These are phyloP conservation scores for Epichloe aotearoae DNA, from an alignment of 2,329 filamentous ascomycete genomes.

Conservation along the genomic window DNA sequence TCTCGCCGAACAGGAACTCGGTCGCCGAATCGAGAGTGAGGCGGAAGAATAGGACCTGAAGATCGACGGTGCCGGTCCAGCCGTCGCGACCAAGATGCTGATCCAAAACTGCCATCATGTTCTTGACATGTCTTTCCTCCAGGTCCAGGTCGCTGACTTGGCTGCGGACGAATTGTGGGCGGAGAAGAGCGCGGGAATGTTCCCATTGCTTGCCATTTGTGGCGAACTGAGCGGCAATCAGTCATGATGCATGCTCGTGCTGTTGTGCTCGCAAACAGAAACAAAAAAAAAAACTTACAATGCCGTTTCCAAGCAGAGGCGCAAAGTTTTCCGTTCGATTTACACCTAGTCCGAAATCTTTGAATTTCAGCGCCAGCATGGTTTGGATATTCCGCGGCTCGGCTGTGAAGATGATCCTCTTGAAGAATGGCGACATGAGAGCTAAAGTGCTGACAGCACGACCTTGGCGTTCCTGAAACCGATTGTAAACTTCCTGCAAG, in stretches of 20 bases:
- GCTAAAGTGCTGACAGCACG: too few species aligned
- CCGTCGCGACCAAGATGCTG: slow-evolving; percentile 15
- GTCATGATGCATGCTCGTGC: neutral
- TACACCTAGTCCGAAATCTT: slow-evolving; percentile 12
- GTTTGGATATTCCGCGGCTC: slow-evolving; percentile 18
- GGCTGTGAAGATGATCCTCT: slow-evolving; percentile 9
- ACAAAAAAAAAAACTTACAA: slow-evolving; percentile 9
- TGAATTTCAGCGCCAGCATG: slow-evolving; percentile 14
- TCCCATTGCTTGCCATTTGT: slow-evolving; percentile 15
- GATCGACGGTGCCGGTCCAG: slow-evolving; percentile 26
- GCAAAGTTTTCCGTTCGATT: slow-evolving; percentile 13
- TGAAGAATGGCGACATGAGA: too few species aligned
- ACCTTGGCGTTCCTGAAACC: too few species aligned
- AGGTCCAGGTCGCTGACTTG: slow-evolving; percentile 29
- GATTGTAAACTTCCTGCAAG: slow-evolving; percentile 3
- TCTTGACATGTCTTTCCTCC: too few species aligned
- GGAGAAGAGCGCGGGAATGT: slow-evolving; percentile 24
- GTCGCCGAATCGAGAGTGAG: slow-evolving; percentile 35
- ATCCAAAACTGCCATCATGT: neutral
- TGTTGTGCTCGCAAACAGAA: too few species aligned
- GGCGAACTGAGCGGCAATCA: neutral
- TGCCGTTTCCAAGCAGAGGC: slow-evolving; percentile 31
- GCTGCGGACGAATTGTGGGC: slow-evolving; percentile 27
- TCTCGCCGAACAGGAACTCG: slow-evolving; percentile 50
- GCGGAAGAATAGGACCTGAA: slow-evolving; percentile 34